Percentiles rank a stretch among this genome's conserved stretches.
These are phyloP conservation scores for Penicillium oxalicum DNA, from an alignment of 2,329 filamentous ascomycete genomes.

Conservation along the genomic window DNA sequence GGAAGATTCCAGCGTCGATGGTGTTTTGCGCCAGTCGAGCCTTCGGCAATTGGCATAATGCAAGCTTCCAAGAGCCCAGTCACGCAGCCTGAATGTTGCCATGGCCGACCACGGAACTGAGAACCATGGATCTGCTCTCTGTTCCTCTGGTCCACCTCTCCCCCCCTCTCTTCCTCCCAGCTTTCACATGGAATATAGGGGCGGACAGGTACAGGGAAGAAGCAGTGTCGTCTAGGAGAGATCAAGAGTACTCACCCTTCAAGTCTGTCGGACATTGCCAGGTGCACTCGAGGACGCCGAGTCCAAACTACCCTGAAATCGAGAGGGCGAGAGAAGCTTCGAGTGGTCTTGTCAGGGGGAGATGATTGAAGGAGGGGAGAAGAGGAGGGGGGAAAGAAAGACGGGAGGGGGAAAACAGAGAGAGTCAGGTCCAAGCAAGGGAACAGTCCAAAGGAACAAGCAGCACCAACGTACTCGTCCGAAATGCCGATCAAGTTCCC, in stretches of 20 bases:
- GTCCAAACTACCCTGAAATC: background rate
- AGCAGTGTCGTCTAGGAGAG: too few relatives aligned
- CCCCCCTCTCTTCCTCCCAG: too few relatives aligned
- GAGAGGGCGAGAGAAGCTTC: background rate
- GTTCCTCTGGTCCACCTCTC: too few relatives aligned
- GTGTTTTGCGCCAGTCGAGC: background rate
- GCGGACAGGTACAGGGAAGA: too few relatives aligned
- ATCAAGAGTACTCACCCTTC: constrained; percentile 18
- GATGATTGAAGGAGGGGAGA: background rate
- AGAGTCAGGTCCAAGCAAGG: too few relatives aligned
- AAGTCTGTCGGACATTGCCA: constrained; percentile 19
- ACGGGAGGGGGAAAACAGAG: too few relatives aligned
- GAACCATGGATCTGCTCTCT: constrained; percentile 8
- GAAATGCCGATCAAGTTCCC: constrained; percentile 3
- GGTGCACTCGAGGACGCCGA: constrained; percentile 2
- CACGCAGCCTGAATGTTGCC: background rate
- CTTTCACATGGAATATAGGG: too few relatives aligned
- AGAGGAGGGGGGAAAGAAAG: background rate
- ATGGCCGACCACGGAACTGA: constrained; percentile 2
- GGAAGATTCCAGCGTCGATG: too few relatives aligned
- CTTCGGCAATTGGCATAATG: background rate
- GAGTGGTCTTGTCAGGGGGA: too few relatives aligned
- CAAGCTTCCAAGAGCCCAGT: background rate
- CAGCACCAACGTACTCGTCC: too few relatives aligned
- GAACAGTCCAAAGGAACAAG: too few relatives aligned